Percentiles rank a stretch among this genome's conserved stretches.
Conservation (phyloP, 257 asterid genomes). For the Orobanche coerulescens region DNA sequence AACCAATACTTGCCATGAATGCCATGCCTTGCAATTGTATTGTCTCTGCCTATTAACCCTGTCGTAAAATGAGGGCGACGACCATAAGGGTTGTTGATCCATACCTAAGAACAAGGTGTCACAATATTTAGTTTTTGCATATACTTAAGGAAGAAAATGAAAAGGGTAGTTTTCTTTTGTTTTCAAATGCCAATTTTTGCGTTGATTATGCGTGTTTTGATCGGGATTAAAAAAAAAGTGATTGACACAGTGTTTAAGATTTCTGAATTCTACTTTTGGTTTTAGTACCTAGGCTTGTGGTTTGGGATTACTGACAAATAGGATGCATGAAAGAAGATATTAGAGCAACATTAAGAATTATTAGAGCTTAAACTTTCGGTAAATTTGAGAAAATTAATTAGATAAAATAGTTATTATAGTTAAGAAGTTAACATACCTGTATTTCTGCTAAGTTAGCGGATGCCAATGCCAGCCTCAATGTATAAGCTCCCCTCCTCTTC, state of each 20-base stretch:
- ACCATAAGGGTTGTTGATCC: conserved; percentile 31
- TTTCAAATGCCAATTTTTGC: too few relatives aligned
- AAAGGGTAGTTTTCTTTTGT: neutral
- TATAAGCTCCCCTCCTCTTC: conserved; percentile 27
- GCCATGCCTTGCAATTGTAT: conserved; percentile 85
- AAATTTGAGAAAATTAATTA: too few relatives aligned
- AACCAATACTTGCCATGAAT: conserved; percentile 54
- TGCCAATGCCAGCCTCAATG: conserved; percentile 63
- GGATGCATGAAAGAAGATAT: too few relatives aligned
- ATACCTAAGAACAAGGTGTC: conserved; percentile 28
- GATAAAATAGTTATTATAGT: too few relatives aligned
- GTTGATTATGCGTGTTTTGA: too few relatives aligned
- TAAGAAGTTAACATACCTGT: conserved; percentile 29
- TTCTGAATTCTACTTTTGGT: too few relatives aligned
- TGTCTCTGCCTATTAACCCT: conserved; percentile 46
- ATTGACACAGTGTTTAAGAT: too few relatives aligned
- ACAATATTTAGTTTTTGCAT: neutral
- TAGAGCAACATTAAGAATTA: too few relatives aligned
- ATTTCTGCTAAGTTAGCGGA: conserved; percentile 49
- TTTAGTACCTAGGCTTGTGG: too few relatives aligned
- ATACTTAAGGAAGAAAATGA: neutral
- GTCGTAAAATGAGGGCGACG: conserved; percentile 35
- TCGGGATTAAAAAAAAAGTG: too few relatives aligned
- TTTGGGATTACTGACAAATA: too few relatives aligned
- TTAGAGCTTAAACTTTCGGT: too few relatives aligned